These are phyloP conservation scores for Gastrolobium bilobum DNA, from an alignment of 306 rosid species.

Conservation along the genomic window DNA sequence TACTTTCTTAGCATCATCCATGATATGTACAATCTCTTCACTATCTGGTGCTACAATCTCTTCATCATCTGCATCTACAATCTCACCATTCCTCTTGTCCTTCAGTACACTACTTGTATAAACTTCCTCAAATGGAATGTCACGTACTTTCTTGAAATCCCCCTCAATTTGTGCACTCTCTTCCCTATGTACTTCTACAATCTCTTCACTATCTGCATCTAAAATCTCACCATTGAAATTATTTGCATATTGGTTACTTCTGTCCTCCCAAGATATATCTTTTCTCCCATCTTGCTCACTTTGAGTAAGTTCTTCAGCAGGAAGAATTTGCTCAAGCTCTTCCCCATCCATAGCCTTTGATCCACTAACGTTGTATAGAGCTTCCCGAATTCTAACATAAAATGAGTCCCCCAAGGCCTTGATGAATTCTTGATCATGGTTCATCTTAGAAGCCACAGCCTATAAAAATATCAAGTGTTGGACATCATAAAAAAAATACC, in stretches of 20 bases:
- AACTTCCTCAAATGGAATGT: slow-evolving; percentile 40
- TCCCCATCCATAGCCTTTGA: slow-evolving; percentile 49
- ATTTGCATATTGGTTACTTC: slow-evolving; percentile 43
- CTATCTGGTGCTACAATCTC: slow-evolving; percentile 65
- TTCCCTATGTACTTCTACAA: slow-evolving; percentile 63
- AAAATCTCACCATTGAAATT: slow-evolving; percentile 28
- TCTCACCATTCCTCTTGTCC: slow-evolving; percentile 61
- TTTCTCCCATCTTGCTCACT: slow-evolving; percentile 43
- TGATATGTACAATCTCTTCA: slow-evolving; percentile 50
- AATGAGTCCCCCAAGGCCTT: slow-evolving; percentile 70
- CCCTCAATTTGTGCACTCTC: slow-evolving; percentile 63
- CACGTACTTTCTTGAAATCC: slow-evolving; percentile 38
- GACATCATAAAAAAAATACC: too few species aligned
- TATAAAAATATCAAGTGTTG: slow-evolving; percentile 43
- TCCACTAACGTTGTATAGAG: slow-evolving; percentile 47
- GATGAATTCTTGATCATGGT: slow-evolving; percentile 63
- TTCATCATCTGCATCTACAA: slow-evolving; percentile 62
- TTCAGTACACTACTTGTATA: slow-evolving; percentile 37
- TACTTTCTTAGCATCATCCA: slow-evolving; percentile 45
- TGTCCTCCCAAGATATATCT: slow-evolving; percentile 46
- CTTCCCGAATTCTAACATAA: slow-evolving; percentile 68
- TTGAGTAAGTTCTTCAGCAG: slow-evolving; percentile 46
- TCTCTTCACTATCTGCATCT: slow-evolving; percentile 53
- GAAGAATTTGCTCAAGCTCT: slow-evolving; percentile 44
- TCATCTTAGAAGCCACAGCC: slow-evolving; percentile 80